A percentile compares a stretch with the other conserved stretches of the same genome.
Evolutionary conservation across 768 basidiomycete genomes (phyloP).

Genomic region (Leucosporidium scottii): DNA sequence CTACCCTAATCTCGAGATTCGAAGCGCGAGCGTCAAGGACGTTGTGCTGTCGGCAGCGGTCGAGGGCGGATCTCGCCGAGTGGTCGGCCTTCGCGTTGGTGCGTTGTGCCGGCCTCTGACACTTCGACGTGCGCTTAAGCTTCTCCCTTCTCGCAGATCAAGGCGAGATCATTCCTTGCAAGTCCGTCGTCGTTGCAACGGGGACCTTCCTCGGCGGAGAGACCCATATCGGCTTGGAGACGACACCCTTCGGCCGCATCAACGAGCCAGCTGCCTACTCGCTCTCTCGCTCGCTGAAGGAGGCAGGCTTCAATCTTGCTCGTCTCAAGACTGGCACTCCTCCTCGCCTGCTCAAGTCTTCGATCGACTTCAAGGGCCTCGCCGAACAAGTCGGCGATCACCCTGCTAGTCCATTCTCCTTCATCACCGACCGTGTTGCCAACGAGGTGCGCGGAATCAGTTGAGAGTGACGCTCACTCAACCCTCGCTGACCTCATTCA

Average conservation of each 20-base stretch:
- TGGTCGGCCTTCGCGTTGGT: slow-evolving; percentile 27
- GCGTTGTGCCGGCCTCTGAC: neutral
- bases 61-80: slow-evolving; percentile 16
- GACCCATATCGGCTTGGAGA: slow-evolving; percentile 67
- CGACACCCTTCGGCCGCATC: slow-evolving; percentile 33
- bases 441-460: slow-evolving; percentile 54
- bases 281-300: slow-evolving; percentile 64
- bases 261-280: slow-evolving; percentile 48
- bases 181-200: slow-evolving; percentile 78
- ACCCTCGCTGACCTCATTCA: neutral
- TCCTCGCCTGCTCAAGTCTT: slow-evolving; percentile 62
- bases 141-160: slow-evolving; percentile 48
- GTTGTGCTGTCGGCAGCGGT: slow-evolving; percentile 54
- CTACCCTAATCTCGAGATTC: slow-evolving; percentile 56
- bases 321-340: slow-evolving; percentile 77
- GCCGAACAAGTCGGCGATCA: slow-evolving; percentile 60
- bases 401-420: slow-evolving; percentile 67
- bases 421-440: slow-evolving; percentile 58
- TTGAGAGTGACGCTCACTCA: neutral
- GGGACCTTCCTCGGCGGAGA: slow-evolving; percentile 88
- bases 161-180: slow-evolving; percentile 66
- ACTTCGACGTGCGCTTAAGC: neutral
- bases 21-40: slow-evolving; percentile 25
- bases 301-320: slow-evolving; percentile 73
- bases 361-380: slow-evolving; percentile 63